These are phyloP conservation scores for Calonectria henricotiae DNA, from an alignment of 2,329 filamentous ascomycete genomes.

Conservation along the genomic window DNA sequence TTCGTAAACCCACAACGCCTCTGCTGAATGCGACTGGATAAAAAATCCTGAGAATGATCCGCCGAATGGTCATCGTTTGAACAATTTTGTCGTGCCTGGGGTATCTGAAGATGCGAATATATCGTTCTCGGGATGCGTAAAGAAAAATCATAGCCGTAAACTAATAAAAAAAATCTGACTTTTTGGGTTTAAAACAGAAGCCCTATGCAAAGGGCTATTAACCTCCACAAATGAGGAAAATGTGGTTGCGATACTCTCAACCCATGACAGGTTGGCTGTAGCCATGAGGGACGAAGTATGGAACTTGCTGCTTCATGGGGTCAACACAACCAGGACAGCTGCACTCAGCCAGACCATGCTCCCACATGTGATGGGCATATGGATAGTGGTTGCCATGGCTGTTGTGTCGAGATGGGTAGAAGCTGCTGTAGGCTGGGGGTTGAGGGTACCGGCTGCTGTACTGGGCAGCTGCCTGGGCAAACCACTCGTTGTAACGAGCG, in stretches of 20 bases:
- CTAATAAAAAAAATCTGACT: slow-evolving; percentile 47
- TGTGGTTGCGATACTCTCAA: slow-evolving; percentile 53
- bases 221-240: slow-evolving; percentile 30
- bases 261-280: slow-evolving; percentile 73
- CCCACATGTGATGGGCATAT: slow-evolving; percentile 68
- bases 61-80: slow-evolving; percentile 53
- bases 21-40: slow-evolving; percentile 40
- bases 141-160: slow-evolving; percentile 57
- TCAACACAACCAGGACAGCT: slow-evolving; percentile 66
- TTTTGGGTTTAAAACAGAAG: slow-evolving; percentile 49
- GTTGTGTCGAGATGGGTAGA: slow-evolving; percentile 62
- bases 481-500: slow-evolving; percentile 73
- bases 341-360: slow-evolving; percentile 68
- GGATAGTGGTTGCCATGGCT: slow-evolving; percentile 64
- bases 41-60: slow-evolving; percentile 52
- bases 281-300: slow-evolving; percentile 66
- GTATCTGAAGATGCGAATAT: slow-evolving; percentile 60
- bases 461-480: slow-evolving; percentile 63
- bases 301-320: slow-evolving; percentile 64
- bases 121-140: slow-evolving; percentile 56
- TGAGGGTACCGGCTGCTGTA: slow-evolving; percentile 66
- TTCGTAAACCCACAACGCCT: slow-evolving; percentile 31
- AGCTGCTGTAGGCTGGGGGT: slow-evolving; percentile 60
- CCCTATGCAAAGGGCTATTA: slow-evolving; percentile 46
- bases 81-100: slow-evolving; percentile 60